These are phyloP conservation scores for Carex cristatella DNA, from an alignment of 176 grass and related monocot genomes.

Conservation along the genomic window DNA sequence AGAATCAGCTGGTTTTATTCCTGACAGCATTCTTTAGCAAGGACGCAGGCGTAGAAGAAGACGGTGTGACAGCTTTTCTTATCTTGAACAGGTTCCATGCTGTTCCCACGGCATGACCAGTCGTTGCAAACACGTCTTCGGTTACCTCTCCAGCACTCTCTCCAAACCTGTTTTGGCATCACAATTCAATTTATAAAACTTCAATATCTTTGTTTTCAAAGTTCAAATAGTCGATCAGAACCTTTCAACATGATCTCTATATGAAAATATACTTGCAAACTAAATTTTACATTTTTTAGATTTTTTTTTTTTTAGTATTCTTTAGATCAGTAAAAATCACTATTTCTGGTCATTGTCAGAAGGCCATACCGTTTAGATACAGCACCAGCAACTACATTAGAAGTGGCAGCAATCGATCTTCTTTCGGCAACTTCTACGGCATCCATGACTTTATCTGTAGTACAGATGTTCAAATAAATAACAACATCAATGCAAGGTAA, in stretches of 20 bases:
- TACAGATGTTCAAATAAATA: background rate
- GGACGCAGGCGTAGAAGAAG: slow-evolving; percentile 39
- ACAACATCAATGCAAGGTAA: background rate
- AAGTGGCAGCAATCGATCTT: slow-evolving; percentile 62
- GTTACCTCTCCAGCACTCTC: slow-evolving; percentile 75
- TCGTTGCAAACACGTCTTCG: slow-evolving; percentile 65
- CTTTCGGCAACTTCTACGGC: slow-evolving; percentile 74
- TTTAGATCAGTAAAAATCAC: no score
- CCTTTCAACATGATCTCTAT: no score
- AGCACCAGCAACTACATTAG: slow-evolving; percentile 55
- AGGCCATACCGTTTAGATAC: slow-evolving; percentile 44
- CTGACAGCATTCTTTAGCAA: slow-evolving; percentile 61
- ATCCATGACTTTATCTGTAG: slow-evolving; percentile 79
- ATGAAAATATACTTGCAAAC: no score
- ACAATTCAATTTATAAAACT: background rate
- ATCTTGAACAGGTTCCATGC: slow-evolving; percentile 97
- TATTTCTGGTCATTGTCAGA: background rate
- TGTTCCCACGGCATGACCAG: slow-evolving; percentile 74
- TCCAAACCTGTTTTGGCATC: slow-evolving; percentile 40
- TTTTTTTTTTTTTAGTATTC: no score
- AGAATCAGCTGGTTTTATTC: slow-evolving; percentile 33
- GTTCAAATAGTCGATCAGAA: no score
- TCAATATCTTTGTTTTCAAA: no score
- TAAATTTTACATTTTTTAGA: no score
- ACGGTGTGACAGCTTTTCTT: slow-evolving; percentile 68